Base-by-base conservation (phyloP, 345 rosid genomes). In the Punica granatum region DNA sequence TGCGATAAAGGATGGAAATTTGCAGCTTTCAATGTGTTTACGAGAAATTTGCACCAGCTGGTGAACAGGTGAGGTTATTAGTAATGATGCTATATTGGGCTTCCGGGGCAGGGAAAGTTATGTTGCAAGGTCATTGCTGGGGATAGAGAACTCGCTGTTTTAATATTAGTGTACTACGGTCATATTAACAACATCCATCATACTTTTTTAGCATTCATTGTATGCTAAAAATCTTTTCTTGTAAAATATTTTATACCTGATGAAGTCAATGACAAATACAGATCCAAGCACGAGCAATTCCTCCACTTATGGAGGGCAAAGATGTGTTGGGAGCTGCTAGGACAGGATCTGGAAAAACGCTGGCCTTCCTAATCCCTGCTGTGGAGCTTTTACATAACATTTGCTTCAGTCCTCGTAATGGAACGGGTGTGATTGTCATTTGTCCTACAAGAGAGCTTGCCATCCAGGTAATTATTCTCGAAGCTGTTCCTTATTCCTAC, bases 361-460 rank as follows among this genome's bases (percentile, higher is more conserved):
- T 94, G 69, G 98, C 98, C 34, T 94, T 94, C 66, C 82, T 94
- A 58, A 78, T 92, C 60, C 99, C 98, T 7, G 98, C 98, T 34
- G 85, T 88, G 3, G 99, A 94, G 80, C 79, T 92, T 85, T 75
- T 94, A 59, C 80, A 74, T 72, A 87, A 85, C 72, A 83, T 82
- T 61, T 84, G 23, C 48, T 94, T 92, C 33, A 31, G 85, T 65
- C 90, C 98, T 72, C 84, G 88, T 69, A 90, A 89, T 66, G 97
- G 98, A 58, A 80, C 90, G 0, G 98, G 98, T 65, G 92, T 88
- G 56, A 74, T 94, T 13, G 92, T 94, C 69, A 94, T 92, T 76
- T 89, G 97, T 77, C 99, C 99, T 32, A 92, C 98, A 26, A 88
- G 98, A 66, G 98, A 94, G 78, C 99, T 94, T 70, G 98, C 99